phyloP scores from a whole-genome alignment of 1,139 yeast genomes.

The Yamadazyma kanchanaburiensis region DNA sequence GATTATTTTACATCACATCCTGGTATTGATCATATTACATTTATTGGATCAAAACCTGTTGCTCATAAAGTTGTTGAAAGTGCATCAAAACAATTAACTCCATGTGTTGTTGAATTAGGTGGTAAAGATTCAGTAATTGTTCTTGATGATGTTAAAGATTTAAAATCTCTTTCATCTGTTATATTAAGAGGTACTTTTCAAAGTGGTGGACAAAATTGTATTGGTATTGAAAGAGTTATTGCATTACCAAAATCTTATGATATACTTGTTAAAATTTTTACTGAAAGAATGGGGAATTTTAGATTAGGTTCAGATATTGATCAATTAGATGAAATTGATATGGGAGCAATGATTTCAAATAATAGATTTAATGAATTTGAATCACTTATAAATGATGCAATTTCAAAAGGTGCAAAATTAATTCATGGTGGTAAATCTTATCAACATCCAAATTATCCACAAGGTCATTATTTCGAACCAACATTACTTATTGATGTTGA shows the following conservation, averaged over 20 bases:
- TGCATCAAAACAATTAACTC: conserved; percentile 81
- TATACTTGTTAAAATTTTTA: conserved; percentile 51
- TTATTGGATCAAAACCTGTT: conserved; percentile 92
- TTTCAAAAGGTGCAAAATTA: conserved; percentile 73
- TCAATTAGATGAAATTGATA: conserved; percentile 82
- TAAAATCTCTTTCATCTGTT: conserved; percentile 66
- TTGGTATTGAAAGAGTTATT: conserved; percentile 92
- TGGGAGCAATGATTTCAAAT: conserved; percentile 93
- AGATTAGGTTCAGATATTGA: conserved; percentile 90
- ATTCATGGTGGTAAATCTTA: conserved; percentile 76
- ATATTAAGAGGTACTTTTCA: conserved; percentile 94
- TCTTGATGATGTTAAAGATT: conserved; percentile 64
- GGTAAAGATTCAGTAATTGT: conserved; percentile 92
- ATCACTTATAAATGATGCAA: conserved; percentile 67
- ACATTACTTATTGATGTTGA: conserved; percentile 83
- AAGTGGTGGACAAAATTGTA: conserved; percentile 96
- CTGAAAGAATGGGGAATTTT: conserved; percentile 54
- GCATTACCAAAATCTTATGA: conserved; percentile 69
- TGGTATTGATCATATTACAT: conserved; percentile 81
- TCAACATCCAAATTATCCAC: conserved; percentile 88
- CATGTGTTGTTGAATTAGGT: conserved; percentile 92
- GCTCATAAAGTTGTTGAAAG: conserved; percentile 83
- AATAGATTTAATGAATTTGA: conserved; percentile 68
- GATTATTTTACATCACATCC: conserved; percentile 83
- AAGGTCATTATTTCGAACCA: conserved; percentile 90